Percentiles rank a stretch among this genome's conserved stretches.
phyloP scores from a whole-genome alignment of 1,139 yeast species.

The Geotrichum candidum region DNA sequence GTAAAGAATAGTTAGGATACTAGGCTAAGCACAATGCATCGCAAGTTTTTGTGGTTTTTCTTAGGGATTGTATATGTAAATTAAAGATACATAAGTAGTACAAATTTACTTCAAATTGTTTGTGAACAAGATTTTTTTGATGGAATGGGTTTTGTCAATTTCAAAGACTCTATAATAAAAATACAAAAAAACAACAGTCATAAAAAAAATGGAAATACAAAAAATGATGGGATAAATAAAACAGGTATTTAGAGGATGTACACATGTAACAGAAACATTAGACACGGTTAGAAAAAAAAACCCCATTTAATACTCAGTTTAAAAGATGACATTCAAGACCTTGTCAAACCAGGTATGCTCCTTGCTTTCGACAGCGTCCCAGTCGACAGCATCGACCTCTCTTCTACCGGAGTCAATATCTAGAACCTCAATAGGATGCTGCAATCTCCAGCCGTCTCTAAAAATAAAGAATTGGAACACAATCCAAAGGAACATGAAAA shows the following conservation, averaged over 20 bases:
- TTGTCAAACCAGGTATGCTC: slow-evolving; percentile 5
- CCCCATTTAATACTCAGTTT: not conserved
- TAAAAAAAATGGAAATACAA: not conserved
- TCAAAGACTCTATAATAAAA: not conserved
- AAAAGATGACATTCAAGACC: slow-evolving; percentile 15
- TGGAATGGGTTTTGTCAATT: not conserved
- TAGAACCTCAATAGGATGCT: slow-evolving; percentile 51
- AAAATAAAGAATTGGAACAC: slow-evolving; percentile 43
- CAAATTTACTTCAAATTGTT: no score
- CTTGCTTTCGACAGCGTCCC: slow-evolving; percentile 26
- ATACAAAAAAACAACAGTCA: not conserved
- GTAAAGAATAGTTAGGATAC: no score
- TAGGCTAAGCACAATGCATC: no score
- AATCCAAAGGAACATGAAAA: slow-evolving; percentile 49
- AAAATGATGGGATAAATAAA: not conserved
- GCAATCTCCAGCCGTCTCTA: slow-evolving; percentile 11
- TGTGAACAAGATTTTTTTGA: no score
- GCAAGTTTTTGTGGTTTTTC: no score
- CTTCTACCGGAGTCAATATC: slow-evolving; percentile 77
- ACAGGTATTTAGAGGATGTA: not conserved
- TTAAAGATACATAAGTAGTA: no score
- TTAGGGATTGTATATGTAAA: no score
- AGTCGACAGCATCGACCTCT: slow-evolving; percentile 42
- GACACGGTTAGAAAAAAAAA: not conserved
- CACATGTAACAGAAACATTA: not conserved